A percentile compares a stretch with the other conserved stretches of the same genome.
Conservation (phyloP, 306 rosid species). For the Glycyrrhiza uralensis region DNA sequence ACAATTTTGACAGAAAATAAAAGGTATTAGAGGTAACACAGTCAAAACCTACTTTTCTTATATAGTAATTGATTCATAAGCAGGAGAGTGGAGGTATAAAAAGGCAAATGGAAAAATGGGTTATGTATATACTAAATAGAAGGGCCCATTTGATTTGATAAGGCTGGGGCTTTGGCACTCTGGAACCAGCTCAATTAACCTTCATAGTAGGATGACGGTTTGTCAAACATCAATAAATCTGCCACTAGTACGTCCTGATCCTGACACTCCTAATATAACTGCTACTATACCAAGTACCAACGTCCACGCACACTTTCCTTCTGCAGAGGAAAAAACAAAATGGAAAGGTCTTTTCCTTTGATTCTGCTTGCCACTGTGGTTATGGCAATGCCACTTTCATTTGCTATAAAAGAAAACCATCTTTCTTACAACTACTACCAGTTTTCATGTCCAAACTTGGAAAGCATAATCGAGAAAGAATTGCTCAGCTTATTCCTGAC, state of each 20-base stretch:
- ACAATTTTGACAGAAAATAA: too few species aligned
- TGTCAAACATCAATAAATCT: neutral
- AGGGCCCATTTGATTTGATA: neutral
- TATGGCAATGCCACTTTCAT: conserved; percentile 12
- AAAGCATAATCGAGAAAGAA: conserved; percentile 23
- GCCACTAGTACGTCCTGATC: too few species aligned
- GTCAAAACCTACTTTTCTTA: too few species aligned
- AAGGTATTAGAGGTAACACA: too few species aligned
- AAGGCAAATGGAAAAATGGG: neutral
- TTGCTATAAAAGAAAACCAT: conserved; percentile 16
- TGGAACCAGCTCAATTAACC: neutral
- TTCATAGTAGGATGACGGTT: neutral
- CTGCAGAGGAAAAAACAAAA: conserved; percentile 6
- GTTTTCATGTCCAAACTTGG: conserved; percentile 42
- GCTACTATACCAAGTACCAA: too few species aligned
- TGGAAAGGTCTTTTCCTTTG: conserved; percentile 26
- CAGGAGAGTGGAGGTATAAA: neutral
- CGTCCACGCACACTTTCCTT: neutral
- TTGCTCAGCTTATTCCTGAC: conserved; percentile 13
- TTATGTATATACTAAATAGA: neutral
- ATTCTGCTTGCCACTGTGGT: neutral
- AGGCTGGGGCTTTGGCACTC: neutral
- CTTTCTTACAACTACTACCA: conserved; percentile 37
- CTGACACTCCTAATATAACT: too few species aligned
- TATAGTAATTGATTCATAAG: neutral